Base-by-base conservation (phyloP, 2,329 filamentous ascomycete genomes). In the Ambrosiella xylebori region DNA sequence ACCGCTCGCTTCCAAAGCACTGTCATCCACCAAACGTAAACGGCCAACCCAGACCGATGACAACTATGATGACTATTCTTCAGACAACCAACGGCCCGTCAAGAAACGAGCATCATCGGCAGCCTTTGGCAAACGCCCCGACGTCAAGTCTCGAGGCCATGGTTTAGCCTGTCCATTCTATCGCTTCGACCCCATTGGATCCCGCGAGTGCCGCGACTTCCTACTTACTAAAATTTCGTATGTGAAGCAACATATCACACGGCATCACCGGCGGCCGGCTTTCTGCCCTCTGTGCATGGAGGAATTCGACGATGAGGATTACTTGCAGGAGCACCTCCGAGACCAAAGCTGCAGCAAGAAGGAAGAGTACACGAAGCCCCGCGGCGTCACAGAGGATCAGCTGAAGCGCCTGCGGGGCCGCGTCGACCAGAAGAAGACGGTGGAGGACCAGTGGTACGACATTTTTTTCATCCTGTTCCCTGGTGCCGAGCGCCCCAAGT, bases 191-290 rank as follows among this genome's bases (percentile, higher is more conserved):
- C 61, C 62, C 1, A 39, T 58, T 7, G 62, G 61, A 44, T 62
- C 64, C 50, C 58, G 59, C 12, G 54, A 57, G 17, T 66, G 65
- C n/a, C 54, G 61, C 35, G 60, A 62, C 11, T 63, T 63, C 36
- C 57, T 63, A 2, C 57, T 66, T 7, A 61, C 59, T 12, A 63
- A 64, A 44, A 63, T 65, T 8, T 63, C 61, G n/a, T 65, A 66
- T 38, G 64, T 66, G 7, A 66, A 66, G 54, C 64, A 66, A 36
- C 65, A 66, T 37, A 61, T 64, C 1, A 57, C 61, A 11, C 63
- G 65, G 7, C 61, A 57, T 27, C 64, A 65, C 39, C 61, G 59
- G 27, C 63, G 61, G 44, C 63, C 64, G 1, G 57, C 59, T 19
- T 64, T 64, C 44, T 65, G 64, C 47, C 59, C 62, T n/a, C 54